Conservation (phyloP, 2,329 filamentous ascomycete genomes). For the Ceratocystis smalleyi region DNA sequence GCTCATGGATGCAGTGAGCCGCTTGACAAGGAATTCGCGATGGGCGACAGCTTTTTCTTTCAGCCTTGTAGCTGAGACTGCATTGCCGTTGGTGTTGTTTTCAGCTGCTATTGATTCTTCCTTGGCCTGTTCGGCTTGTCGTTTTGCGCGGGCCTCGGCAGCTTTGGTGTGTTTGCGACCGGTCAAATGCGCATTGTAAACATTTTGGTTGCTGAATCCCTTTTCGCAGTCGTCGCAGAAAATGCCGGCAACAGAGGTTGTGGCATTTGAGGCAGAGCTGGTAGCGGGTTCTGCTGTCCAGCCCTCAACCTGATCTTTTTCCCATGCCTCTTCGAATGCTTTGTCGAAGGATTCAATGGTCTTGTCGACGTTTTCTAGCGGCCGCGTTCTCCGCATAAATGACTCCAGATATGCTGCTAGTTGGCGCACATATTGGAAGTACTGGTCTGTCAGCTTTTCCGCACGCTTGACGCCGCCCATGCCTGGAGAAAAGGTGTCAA, state of each 20-base stretch:
- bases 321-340: slow-evolving; percentile 76
- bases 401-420: slow-evolving; percentile 71
- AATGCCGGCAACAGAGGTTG: slow-evolving; percentile 40
- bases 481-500: slow-evolving; percentile 70
- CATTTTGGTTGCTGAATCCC: slow-evolving; percentile 88
- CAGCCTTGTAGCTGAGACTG: slow-evolving; percentile 37
- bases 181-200: slow-evolving; percentile 75
- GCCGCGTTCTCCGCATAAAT: slow-evolving; percentile 72
- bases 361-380: slow-evolving; percentile 71
- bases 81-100: slow-evolving; percentile 21
- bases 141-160: slow-evolving; percentile 46
- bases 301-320: slow-evolving; percentile 59
- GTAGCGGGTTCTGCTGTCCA: slow-evolving; percentile 49
- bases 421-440: slow-evolving; percentile 75
- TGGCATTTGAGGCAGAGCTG: slow-evolving; percentile 22
- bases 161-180: slow-evolving; percentile 90
- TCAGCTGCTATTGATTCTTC: slow-evolving; percentile 21
- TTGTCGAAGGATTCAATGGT: slow-evolving; percentile 60
- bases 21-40: slow-evolving; percentile 69
- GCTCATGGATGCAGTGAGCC: slow-evolving; percentile 66
- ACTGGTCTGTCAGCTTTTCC: slow-evolving; percentile 83
- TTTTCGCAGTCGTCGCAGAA: slow-evolving; percentile 91
- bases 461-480: slow-evolving; percentile 57
- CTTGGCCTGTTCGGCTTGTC: slow-evolving; percentile 26
- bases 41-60: slow-evolving; percentile 87